phyloP scores from a whole-genome alignment of 1,284 basidiomycete genomes.

The Calocybe gambosa region DNA sequence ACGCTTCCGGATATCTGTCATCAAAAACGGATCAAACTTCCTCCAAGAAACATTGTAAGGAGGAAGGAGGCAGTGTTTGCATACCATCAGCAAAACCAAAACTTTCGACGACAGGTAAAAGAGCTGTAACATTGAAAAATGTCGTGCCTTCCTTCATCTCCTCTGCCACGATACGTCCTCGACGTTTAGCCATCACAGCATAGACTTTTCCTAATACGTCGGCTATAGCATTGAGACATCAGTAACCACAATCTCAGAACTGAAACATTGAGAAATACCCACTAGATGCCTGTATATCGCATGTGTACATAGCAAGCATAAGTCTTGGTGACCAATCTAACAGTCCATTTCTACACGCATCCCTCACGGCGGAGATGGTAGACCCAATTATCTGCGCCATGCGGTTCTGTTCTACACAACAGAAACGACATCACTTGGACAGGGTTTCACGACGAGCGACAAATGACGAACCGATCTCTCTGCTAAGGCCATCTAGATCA shows the following conservation, averaged over 20 bases:
- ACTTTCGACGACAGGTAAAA: slow-evolving; percentile 94
- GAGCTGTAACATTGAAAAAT: slow-evolving; percentile 88
- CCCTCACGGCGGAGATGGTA: slow-evolving; percentile 83
- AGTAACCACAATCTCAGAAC: slow-evolving; percentile 4
- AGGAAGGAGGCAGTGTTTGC: slow-evolving; percentile 10
- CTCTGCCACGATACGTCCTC: slow-evolving; percentile 90
- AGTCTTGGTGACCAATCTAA: slow-evolving; percentile 97
- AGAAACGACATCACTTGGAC: slow-evolving; percentile 12
- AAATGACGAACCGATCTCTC: slow-evolving; percentile 50
- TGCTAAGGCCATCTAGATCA: slow-evolving; percentile 53
- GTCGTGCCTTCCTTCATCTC: slow-evolving; percentile 99
- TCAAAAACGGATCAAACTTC: slow-evolving; percentile 6
- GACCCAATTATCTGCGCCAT: slow-evolving; percentile 82
- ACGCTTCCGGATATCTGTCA: slow-evolving; percentile 86
- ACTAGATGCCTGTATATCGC: slow-evolving; percentile 98
- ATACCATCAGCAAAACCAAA: slow-evolving; percentile 96
- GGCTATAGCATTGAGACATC: slow-evolving; percentile 40
- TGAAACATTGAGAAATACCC: slow-evolving; percentile 26
- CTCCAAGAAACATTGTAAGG: background rate
- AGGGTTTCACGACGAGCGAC: slow-evolving; percentile 3
- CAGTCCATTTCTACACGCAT: slow-evolving; percentile 83
- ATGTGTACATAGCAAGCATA: slow-evolving; percentile 98
- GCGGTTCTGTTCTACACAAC: slow-evolving; percentile 50
- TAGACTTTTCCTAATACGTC: slow-evolving; percentile 98
- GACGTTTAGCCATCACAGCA: slow-evolving; percentile 85